Evolutionary conservation across 192 early-diverging fungal genomes (phyloP).

Genomic region (Radiomyces spectabilis): DNA sequence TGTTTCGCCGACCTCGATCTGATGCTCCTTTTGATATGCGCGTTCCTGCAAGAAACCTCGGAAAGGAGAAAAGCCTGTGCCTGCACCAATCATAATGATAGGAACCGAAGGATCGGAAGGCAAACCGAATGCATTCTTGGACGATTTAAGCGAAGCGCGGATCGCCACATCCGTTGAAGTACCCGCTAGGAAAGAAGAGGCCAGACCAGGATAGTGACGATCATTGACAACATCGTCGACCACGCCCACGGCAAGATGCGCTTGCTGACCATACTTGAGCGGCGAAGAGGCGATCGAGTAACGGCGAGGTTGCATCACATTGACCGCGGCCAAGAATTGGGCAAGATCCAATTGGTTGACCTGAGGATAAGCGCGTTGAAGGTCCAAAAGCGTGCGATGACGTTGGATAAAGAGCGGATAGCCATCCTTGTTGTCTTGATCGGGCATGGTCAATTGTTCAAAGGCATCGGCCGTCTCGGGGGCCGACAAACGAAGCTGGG

Average conservation of each 20-base stretch:
- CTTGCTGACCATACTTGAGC: constrained; percentile 17
- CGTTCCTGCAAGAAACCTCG: constrained; percentile 66
- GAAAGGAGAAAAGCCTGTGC: constrained; percentile 92
- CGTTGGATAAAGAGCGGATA: constrained; percentile 33
- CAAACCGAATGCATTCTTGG: constrained; percentile 50
- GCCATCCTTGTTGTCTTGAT: constrained; percentile 14
- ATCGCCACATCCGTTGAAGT: not conserved
- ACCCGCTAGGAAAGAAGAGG: constrained; percentile 16
- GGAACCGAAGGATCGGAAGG: constrained; percentile 48
- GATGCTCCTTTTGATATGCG: not conserved
- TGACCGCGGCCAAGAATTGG: constrained; percentile 33
- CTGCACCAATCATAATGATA: constrained; percentile 85
- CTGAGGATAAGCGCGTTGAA: constrained; percentile 31
- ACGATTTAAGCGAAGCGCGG: constrained; percentile 21
- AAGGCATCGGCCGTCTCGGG: constrained; percentile 27
- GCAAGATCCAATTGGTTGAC: constrained; percentile 26
- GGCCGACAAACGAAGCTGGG: constrained; percentile 19
- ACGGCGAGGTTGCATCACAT: constrained; percentile 66
- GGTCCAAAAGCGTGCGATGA: constrained; percentile 39
- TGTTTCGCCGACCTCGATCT: not conserved
- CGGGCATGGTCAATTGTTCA: constrained; percentile 21
- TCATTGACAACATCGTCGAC: constrained; percentile 21
- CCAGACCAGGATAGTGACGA: constrained; percentile 24
- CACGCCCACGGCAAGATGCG: constrained; percentile 21
- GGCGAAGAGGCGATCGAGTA: constrained; percentile 82